Base-by-base conservation (phyloP, 306 rosid species). In the Cucumis melo region DNA sequence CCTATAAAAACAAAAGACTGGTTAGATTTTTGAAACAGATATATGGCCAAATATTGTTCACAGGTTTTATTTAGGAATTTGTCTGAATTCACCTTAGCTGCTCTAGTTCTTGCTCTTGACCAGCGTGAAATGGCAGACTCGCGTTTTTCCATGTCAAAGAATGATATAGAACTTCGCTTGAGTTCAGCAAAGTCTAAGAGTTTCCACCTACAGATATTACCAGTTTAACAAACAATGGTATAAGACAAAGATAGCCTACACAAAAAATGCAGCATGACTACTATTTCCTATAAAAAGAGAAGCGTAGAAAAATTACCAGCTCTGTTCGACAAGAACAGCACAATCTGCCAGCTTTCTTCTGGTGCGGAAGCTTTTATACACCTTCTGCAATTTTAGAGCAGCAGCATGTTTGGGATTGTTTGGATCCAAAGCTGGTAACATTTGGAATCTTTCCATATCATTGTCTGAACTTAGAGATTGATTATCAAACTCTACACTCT, bases 31-130 rank as follows among this genome's bases (percentile, higher is more conserved):
- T 51, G 10, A 29, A 34, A 29, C 58, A 32, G 23, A 64, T 10
- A 46, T 17, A n/a, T 8, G 44, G 3, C 29, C 16, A 48, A 16
- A n/a, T 48, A 29, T 44, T 16, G 39, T 7, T 17, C 55, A 58
- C 5, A 58, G 16, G 57, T 53, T 76, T 68, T 42, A 17, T 48
- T 17, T 10, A n/a, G 34, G 29, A 32, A 19, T 63, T 29, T 34
- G 24, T 44, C 13, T 48, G 3, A 17, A 76, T 74, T 76, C 79
- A 93, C 98, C 98, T 95, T 92, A 36, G 99, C 99, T 61, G 97
- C 99, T 88, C 91, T 87, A 54, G 98, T 92, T 87, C 99, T 89
- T 16, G 99, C 99, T 84, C 99, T 88, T 70, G 96, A 92, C 99
- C 99, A 95, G 60, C 98, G 98, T 0, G 99, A 95, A 83, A 92